Base-by-base conservation (phyloP, 192 early-diverging fungal genomes). In the Lunasporangiospora selenospora region DNA sequence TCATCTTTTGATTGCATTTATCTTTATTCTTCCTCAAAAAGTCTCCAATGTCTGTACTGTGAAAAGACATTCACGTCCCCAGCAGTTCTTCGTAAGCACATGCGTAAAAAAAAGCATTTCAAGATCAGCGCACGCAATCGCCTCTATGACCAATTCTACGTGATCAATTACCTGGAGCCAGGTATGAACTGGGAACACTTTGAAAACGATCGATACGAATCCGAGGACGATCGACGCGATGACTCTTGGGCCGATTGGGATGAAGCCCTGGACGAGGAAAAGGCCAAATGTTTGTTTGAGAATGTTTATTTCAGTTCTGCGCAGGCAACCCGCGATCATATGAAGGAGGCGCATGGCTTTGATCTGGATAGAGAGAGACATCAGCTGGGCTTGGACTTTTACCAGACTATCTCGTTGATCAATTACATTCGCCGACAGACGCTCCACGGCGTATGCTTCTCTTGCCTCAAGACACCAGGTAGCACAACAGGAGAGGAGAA, bases 41-140 rank as follows among this genome's bases (percentile, higher is more conserved):
- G 85, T 24, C 77, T 90, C 18, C 87, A 91, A 65, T 98, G 95
- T 57, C 80, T 96, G 46, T 98, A 95, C 77, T 98, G 95, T 75
- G 95, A 98, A 77, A 94, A 93, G 77, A 89, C 84, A 15, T 98
- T 96, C 70, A 93, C 91, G 19, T 88, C 91, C 11, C 80, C 87
- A 11, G 90, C 92, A 1, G 93, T 96, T 19, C 80, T 98, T 62
- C 86, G 95, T 51, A 93, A 95, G 77, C 95, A 98, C 56, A 98
- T 98, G 95, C 90, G 95, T 65, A 98, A 98, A 79, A 98, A 96
- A 88, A 96, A 94, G 81, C 95, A 98, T 77, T 97, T 97, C 75
- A 92, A 93, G 77, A 93, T 98, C 75, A 92, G 89, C 56, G 85
- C 94, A 21, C 87, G 87, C 29, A 98, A 98, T 80, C 85, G 85